Base-by-base conservation (phyloP, 768 basidiomycete genomes). In the Solioccasus polychromus region DNA sequence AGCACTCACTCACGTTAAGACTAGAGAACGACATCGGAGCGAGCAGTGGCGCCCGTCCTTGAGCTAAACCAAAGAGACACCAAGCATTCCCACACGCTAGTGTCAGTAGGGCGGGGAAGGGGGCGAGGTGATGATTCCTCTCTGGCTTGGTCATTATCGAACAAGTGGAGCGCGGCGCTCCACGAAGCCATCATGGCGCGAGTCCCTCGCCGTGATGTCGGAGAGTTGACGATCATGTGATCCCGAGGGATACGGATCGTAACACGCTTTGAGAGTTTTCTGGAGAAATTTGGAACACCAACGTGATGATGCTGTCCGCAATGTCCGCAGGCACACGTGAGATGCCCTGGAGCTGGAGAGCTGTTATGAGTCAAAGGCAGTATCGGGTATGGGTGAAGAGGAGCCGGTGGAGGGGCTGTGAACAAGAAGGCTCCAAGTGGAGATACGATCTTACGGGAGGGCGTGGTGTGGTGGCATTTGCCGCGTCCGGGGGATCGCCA, bases 401-500 rank as follows among this genome's bases (percentile, higher is more conserved):
- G 19, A 43, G 45, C 52, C 52, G 52, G 48, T 32, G 6, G 8
- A 9, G n/a, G 15, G 17, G 31, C 18, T 20, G 40, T 41, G 36
- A 28, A 28, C 28, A 7, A 12, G 28, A 28, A 12, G 28, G 28
- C 28, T 12, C 8, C 8, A 14, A 26, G 43, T 22, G 51, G 32
- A 18, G 46, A 4, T 34, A 34, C 32, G 32, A 34, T 34, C 32
- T 8, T 3, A 18, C 7, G 17, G 6, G 7, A 5, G 17, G 35
- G 42, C 31, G 51, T 43, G 45, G 43, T 29, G 35, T 22, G 15
- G 24, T 52, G 66, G 64, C 23, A 61, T 28, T 57, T 46, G 8
- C 66, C 66, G 66, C 29, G 39, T 61, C 50, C 64, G 64, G 64
- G 64, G 63, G 35, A 51, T 60, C 43, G 39, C 44, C 61, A 63